Base-by-base conservation (phyloP, 2,329 filamentous ascomycete species). In the Sclerotinia glacialis region DNA sequence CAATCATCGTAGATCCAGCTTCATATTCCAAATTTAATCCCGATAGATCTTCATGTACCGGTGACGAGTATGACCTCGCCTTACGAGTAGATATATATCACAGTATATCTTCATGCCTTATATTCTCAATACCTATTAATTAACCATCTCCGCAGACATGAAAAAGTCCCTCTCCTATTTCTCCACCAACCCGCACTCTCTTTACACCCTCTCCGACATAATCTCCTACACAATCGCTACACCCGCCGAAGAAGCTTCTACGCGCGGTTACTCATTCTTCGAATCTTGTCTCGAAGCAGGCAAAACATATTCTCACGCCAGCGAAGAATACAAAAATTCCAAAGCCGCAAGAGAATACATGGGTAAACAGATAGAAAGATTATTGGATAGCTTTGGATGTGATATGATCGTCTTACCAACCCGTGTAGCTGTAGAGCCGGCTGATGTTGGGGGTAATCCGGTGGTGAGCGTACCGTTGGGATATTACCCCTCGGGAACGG, bases 1-100 rank as follows among this genome's bases (percentile, higher is more conserved):
- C 69, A n/a, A 73, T 0, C 77, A 80, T 4, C 86, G 90, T 75
- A 86, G 88, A 72, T 86, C 87, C 73, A 90, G 87, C 0, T 87
- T 86, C 37, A 87, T 87, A 0, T 80, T 78, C 67, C 78, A 78
- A 37, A 75, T 69, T 0, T 72, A 82, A 1, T 14, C 89, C 71
- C 87, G 88, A 67, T 56, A 55, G 58, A 52, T 54, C 40, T 28
- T 55, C 58, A 3, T 47, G 34, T n/a, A 53, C 47, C 4, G 50
- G 59, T n/a, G 31, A 56, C 12, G 40, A 67, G n/a, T 64, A 61
- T 16, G 40, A 52, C 18, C 28, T 64, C 18, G 50, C 50, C 1
- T 18, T 63, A 3, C n/a, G 23, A 37, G 42, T 67, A 7, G 65
- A 61, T 40, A 42, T 56, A 31, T 63, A 64, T 31, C 42, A 55